phyloP scores from a whole-genome alignment of 2,329 filamentous ascomycete species.

The Fusarium sp. region DNA sequence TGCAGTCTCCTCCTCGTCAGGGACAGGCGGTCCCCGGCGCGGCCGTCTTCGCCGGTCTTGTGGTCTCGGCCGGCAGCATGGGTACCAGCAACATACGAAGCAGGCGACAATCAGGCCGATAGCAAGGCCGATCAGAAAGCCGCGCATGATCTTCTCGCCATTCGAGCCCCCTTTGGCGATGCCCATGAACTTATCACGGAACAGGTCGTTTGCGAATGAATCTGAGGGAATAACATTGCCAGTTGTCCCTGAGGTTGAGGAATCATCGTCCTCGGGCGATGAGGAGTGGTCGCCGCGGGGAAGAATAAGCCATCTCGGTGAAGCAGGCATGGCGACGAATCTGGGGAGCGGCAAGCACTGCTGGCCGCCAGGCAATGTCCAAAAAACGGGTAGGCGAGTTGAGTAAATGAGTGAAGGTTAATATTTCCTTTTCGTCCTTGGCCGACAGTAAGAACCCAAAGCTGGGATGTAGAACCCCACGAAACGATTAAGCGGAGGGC shows the following conservation, averaged over 20 bases:
- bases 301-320: constrained; percentile 27
- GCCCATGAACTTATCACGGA: constrained; percentile 48
- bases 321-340: constrained; percentile 30
- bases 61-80: constrained; percentile 47
- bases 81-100: constrained; percentile 54
- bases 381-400: constrained; percentile 9
- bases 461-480: constrained; percentile 17
- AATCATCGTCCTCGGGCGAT: constrained; percentile 37
- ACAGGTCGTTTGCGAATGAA: constrained; percentile 46
- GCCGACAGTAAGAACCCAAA: constrained; percentile 9
- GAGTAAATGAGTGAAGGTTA: constrained; percentile 28
- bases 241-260: constrained; percentile 30
- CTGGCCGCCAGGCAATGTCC: constrained; percentile 3
- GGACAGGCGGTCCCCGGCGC: constrained; percentile 35
- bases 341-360: constrained; percentile 13
- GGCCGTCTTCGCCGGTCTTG: constrained; percentile 36
- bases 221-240: constrained; percentile 30
- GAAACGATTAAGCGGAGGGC: constrained; percentile 20
- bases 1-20: constrained; percentile 36
- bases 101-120: constrained; percentile 52
- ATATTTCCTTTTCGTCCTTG: constrained; percentile 16
- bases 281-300: constrained; percentile 45
- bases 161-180: constrained; percentile 50
- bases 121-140: constrained; percentile 54
- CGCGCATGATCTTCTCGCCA: constrained; percentile 53